Conservation (phyloP, 179 eudicot species). For the Amaranthus tricolor region DNA sequence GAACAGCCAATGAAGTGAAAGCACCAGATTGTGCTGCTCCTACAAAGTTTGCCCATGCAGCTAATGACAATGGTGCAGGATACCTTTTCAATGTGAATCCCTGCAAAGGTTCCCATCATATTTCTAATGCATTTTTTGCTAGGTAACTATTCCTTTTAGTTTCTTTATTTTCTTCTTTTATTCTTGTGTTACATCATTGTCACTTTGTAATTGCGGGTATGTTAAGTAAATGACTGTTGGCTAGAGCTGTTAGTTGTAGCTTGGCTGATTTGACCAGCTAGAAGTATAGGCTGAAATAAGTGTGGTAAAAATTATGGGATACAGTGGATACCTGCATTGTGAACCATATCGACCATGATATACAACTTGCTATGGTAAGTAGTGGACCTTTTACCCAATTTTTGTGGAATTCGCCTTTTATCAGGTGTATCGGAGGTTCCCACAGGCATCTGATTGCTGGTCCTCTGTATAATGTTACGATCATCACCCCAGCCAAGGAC, state of each 20-base stretch:
- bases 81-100: slow-evolving; percentile 42
- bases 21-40: slow-evolving; percentile 50
- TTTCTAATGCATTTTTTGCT: slow-evolving; percentile 4
- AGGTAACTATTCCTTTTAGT: background rate
- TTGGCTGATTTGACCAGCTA: no score
- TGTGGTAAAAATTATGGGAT: no score
- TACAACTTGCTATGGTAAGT: slow-evolving; percentile 45
- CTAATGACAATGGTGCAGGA: slow-evolving; percentile 47
- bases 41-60: slow-evolving; percentile 46
- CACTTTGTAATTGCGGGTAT: background rate
- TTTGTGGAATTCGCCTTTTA: slow-evolving; percentile 24
- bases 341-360: slow-evolving; percentile 54
- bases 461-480: slow-evolving; percentile 43
- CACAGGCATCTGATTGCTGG: slow-evolving; percentile 39
- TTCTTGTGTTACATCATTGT: background rate
- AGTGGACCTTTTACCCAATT: slow-evolving; percentile 45
- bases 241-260: no score
- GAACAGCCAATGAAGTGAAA: slow-evolving; percentile 33
- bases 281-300: no score
- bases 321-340: slow-evolving; percentile 58
- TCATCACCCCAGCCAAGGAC: slow-evolving; percentile 40
- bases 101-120: slow-evolving; percentile 22
- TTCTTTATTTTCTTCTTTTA: background rate
- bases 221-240: no score
- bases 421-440: slow-evolving; percentile 36